A percentile compares a stretch with the other conserved stretches of the same genome.
phyloP scores from a whole-genome alignment of 768 basidiomycete species.

The Rhizopogon salebrosus region DNA sequence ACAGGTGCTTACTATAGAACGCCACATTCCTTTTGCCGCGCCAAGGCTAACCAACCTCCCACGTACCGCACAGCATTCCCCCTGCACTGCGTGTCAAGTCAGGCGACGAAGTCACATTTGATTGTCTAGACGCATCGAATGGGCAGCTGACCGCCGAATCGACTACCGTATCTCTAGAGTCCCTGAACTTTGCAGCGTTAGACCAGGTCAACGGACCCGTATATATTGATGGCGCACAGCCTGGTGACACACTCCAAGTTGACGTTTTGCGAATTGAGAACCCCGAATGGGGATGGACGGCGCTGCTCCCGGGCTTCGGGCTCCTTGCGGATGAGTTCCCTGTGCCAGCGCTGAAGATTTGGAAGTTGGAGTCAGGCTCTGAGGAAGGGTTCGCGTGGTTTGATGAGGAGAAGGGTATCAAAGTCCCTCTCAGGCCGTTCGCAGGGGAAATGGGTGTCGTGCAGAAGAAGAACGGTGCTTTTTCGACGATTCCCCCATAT shows the following conservation, averaged over 20 bases:
- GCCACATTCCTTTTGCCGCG: background rate
- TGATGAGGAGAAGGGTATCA: slow-evolving; percentile 41
- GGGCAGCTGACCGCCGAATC: slow-evolving; percentile 48
- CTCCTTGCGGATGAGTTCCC: slow-evolving; percentile 51
- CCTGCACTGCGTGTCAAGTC: slow-evolving; percentile 46
- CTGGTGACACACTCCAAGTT: slow-evolving; percentile 56
- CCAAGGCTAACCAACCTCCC: background rate
- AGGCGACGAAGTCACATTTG: slow-evolving; percentile 50
- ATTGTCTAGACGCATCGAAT: slow-evolving; percentile 62
- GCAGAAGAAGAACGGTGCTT: slow-evolving; percentile 41
- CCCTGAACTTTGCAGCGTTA: slow-evolving; percentile 42
- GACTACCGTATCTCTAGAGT: slow-evolving; percentile 28
- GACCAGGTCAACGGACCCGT: slow-evolving; percentile 61
- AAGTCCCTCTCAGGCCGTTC: slow-evolving; percentile 51
- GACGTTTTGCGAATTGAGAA: slow-evolving; percentile 50
- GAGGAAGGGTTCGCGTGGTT: slow-evolving; percentile 44
- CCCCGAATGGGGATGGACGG: slow-evolving; percentile 63
- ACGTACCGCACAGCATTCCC: slow-evolving; percentile 34
- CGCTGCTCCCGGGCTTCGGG: slow-evolving; percentile 53
- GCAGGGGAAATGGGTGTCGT: slow-evolving; percentile 65
- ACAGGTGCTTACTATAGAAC: slow-evolving; percentile 33
- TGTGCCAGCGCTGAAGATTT: slow-evolving; percentile 49
- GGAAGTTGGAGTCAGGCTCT: slow-evolving; percentile 34
- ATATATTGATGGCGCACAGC: slow-evolving; percentile 43
- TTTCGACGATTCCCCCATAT: slow-evolving; percentile 61